Percentiles rank a stretch among this genome's conserved stretches.
These are phyloP conservation scores for Pachyrhizus erosus DNA, from an alignment of 306 rosid genomes.

Conservation along the genomic window DNA sequence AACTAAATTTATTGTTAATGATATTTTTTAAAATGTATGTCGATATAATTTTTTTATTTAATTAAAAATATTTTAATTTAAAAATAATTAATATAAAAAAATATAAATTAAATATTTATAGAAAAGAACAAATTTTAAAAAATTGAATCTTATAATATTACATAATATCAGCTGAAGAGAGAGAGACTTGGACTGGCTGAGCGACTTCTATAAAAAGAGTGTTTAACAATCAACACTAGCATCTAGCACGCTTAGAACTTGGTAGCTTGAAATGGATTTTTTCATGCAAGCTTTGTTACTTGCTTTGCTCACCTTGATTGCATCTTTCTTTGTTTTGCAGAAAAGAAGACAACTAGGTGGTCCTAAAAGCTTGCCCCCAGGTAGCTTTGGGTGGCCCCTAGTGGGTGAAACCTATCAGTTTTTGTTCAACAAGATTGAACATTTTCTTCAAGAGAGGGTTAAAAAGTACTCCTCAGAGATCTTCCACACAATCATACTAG, in stretches of 20 bases:
- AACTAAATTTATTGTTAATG: too few species aligned
- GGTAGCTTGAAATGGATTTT: conserved; percentile 31
- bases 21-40: too few species aligned
- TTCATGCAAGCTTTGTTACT: conserved; percentile 39
- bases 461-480: conserved; percentile 57
- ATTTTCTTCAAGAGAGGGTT: conserved; percentile 51
- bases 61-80: too few species aligned
- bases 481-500: conserved; percentile 67
- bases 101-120: too few species aligned
- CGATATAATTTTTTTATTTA: too few species aligned
- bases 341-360: conserved; percentile 21
- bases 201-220: background rate
- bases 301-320: conserved; percentile 34
- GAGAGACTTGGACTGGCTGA: background rate
- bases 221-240: background rate
- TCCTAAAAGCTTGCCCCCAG: conserved; percentile 60
- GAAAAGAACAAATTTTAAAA: too few species aligned
- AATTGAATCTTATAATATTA: too few species aligned
- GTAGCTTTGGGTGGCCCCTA: conserved; percentile 71
- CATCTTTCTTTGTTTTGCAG: background rate
- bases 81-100: too few species aligned
- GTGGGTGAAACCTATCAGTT: conserved; percentile 62
- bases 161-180: background rate
- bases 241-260: background rate
- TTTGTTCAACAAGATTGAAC: conserved; percentile 53